Evolutionary conservation across 2,329 filamentous ascomycete species (phyloP).

Genomic region (Tolypocladium ovalisporum): DNA sequence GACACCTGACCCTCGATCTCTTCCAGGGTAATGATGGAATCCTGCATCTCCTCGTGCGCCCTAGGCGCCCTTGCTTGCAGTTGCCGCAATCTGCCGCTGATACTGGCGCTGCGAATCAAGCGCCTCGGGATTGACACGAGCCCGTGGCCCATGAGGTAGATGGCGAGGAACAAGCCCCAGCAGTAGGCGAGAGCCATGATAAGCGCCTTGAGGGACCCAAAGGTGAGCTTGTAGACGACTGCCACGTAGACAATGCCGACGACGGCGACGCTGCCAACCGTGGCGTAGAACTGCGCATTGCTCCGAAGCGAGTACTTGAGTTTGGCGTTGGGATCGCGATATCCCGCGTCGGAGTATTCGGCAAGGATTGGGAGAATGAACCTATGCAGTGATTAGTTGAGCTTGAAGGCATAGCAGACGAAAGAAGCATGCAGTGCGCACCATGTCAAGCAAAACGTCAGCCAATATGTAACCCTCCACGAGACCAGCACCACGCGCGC

Average conservation of each 20-base stretch:
- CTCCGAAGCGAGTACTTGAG: slow-evolving; percentile 74
- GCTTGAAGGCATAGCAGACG: neutral
- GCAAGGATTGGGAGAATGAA: slow-evolving; percentile 84
- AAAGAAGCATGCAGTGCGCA: slow-evolving; percentile 25
- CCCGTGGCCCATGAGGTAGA: slow-evolving; percentile 96
- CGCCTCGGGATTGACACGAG: slow-evolving; percentile 80
- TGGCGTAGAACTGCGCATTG: slow-evolving; percentile 82
- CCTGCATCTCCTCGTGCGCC: slow-evolving; percentile 77
- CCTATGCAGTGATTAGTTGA: slow-evolving; percentile 35
- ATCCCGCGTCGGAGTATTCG: slow-evolving; percentile 90
- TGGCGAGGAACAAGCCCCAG: slow-evolving; percentile 83
- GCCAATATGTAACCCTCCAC: slow-evolving; percentile 95
- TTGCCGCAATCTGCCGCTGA: slow-evolving; percentile 61
- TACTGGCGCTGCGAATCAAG: slow-evolving; percentile 68
- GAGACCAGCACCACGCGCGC: slow-evolving; percentile 68
- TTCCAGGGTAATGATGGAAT: slow-evolving; percentile 69
- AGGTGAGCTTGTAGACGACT: slow-evolving; percentile 61
- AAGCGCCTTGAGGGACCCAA: slow-evolving; percentile 65
- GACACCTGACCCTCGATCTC: slow-evolving; percentile 71
- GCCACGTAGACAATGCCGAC: slow-evolving; percentile 76
- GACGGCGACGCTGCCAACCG: slow-evolving; percentile 59
- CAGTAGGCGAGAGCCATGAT: slow-evolving; percentile 93
- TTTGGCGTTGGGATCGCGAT: slow-evolving; percentile 73
- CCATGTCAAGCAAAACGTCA: slow-evolving; percentile 94
- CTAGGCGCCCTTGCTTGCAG: slow-evolving; percentile 72